Evolutionary conservation across 2,329 filamentous ascomycete species (phyloP).

Genomic region (Aphanoascus verrucosus): DNA sequence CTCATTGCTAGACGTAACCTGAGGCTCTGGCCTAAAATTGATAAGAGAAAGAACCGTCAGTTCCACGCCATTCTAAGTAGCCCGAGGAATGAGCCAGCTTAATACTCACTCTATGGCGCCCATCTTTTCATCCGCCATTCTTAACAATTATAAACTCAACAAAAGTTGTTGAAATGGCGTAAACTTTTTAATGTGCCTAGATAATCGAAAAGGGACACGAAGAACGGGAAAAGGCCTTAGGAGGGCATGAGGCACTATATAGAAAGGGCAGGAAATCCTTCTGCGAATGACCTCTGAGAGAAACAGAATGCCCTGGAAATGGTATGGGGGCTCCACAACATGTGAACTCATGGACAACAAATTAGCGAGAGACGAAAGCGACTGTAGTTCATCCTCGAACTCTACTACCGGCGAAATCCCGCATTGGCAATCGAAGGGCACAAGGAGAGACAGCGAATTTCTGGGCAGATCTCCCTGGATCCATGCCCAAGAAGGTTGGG

Average conservation of each 20-base stretch:
- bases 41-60: not conserved
- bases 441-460: too few species aligned
- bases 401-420: too few species aligned
- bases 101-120: not conserved
- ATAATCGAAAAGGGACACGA: not conserved
- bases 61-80: not conserved
- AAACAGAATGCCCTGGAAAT: too few species aligned
- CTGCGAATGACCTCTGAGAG: too few species aligned
- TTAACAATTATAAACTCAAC: not conserved
- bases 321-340: too few species aligned
- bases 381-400: too few species aligned
- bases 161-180: not conserved
- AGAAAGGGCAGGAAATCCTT: not conserved
- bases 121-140: not conserved
- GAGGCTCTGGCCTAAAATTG: not conserved
- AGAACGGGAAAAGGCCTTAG: not conserved
- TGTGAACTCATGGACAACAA: too few species aligned
- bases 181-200: not conserved
- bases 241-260: not conserved
- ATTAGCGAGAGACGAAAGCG: too few species aligned
- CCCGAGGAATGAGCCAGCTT: not conserved
- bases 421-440: too few species aligned
- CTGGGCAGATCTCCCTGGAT: too few species aligned
- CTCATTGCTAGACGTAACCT: not conserved
- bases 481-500: too few species aligned